Evolutionary conservation across 257 asterid genomes (phyloP), one percentile per base, ranked within the genome.

Genomic region (Anisodus acutangulus): DNA sequence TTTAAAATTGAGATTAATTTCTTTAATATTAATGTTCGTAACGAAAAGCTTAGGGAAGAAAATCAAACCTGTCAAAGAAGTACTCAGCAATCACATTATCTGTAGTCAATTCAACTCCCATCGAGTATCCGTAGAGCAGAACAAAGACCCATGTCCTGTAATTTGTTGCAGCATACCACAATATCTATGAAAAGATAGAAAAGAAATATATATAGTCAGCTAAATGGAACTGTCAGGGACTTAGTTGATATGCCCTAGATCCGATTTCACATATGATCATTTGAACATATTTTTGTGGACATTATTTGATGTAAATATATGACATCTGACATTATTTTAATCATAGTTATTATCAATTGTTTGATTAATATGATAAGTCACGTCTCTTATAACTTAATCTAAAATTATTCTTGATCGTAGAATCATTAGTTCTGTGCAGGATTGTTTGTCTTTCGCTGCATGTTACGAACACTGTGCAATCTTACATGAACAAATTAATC

Each of bases 111-210:
- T 92, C 91, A 26, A 92, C 91, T 10, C 94, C 96, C 93, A 91
- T 90, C 9, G 94, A 92, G 82, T 82, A 91, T 51, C 94, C 93
- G 19, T 90, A 91, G 15, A 91, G 83, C 22, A 91, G 87, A n/a
- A 88, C 91, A 49, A 91, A 92, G 4, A 91, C 82, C 95, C 95
- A 92, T 51, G 94, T 91, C 47, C 91, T 89, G 88, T 90, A 91
- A 79, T 92, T 92, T 41, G 91, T 88, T 8, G 82, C 87, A 6
- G 93, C 96, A 17, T 88, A 57, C 64, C 71, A 83, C 0, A 72
- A 53, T 57, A 76, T 76, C 63, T 76, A 12, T 2, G 35, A 47
- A 6, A 47, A 47, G 8, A 74, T 3, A 74, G 5, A 74, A 8
- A 74, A 8, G 8, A 43, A 3, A 71, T 3, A 71, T n/a, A 41